phyloP scores from a whole-genome alignment of 2,329 filamentous ascomycete species.

The Cercospora canescens region DNA sequence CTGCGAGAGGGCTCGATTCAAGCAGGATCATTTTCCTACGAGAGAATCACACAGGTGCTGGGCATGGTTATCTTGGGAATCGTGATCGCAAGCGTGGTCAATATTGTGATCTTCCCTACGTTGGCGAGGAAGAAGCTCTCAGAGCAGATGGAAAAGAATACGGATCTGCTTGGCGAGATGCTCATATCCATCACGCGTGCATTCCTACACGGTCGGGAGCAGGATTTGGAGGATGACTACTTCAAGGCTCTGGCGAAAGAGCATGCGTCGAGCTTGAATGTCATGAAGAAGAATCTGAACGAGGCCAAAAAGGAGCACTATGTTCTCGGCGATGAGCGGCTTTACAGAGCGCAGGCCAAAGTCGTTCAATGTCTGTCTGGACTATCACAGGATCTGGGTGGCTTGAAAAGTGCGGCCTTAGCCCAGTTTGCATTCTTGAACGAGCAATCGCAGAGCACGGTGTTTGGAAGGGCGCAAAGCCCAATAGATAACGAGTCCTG shows the following conservation, averaged over 20 bases:
- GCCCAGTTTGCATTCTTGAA: constrained; percentile 85
- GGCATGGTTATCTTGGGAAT: constrained; percentile 84
- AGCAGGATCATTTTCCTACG: constrained; percentile 74
- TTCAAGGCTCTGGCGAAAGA: constrained; percentile 54
- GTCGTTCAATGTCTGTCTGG: constrained; percentile 83
- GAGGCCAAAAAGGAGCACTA: constrained; percentile 92
- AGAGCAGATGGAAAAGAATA: constrained; percentile 70
- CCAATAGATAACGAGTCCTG: constrained; percentile 11
- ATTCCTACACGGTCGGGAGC: constrained; percentile 80
- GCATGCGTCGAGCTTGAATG: constrained; percentile 68
- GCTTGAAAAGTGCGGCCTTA: constrained; percentile 81
- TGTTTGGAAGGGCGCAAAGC: constrained; percentile 5
- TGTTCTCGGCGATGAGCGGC: constrained; percentile 72
- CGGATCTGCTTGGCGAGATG: constrained; percentile 76
- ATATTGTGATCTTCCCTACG: constrained; percentile 74
- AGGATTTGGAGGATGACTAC: constrained; percentile 70
- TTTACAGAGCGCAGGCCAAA: constrained; percentile 76
- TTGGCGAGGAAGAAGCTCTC: constrained; percentile 75
- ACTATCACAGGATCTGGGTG: constrained; percentile 85
- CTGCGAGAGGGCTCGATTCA: constrained; percentile 91
- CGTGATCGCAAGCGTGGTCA: constrained; percentile 68
- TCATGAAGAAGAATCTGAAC: constrained; percentile 73
- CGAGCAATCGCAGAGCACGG: constrained; percentile 46
- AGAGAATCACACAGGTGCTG: constrained; percentile 78
- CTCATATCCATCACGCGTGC: constrained; percentile 77